phyloP scores from a whole-genome alignment of 2,329 filamentous ascomycete species.

The Cercospora sesami region DNA sequence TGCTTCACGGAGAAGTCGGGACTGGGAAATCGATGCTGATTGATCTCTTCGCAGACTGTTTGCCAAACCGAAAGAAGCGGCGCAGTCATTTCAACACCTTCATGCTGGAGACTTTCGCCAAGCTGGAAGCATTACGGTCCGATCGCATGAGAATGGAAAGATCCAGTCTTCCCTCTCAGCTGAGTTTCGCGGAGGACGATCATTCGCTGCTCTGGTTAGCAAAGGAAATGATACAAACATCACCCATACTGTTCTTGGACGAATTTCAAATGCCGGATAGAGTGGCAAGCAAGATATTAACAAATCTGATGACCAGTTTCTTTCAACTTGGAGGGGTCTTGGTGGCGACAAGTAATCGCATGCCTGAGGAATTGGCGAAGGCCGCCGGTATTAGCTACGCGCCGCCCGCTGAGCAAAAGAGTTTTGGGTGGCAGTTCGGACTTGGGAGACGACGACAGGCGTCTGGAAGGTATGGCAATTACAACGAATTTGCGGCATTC shows the following conservation, averaged over 20 bases:
- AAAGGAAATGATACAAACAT: constrained; percentile 71
- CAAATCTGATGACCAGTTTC: constrained; percentile 74
- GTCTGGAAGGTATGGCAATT: constrained; percentile 57
- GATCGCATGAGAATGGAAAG: constrained; percentile 30
- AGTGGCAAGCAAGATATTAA: constrained; percentile 74
- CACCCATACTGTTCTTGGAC: constrained; percentile 75
- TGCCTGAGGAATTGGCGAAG: constrained; percentile 78
- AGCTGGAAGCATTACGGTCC: constrained; percentile 65
- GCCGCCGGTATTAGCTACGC: constrained; percentile 70
- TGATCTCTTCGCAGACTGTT: constrained; percentile 73
- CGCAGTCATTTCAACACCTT: constrained; percentile 85
- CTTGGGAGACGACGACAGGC: constrained; percentile 35
- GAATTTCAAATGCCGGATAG: constrained; percentile 82
- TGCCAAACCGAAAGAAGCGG: constrained; percentile 71
- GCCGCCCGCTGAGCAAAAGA: constrained; percentile 54
- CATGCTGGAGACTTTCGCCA: constrained; percentile 75
- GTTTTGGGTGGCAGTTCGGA: constrained; percentile 44
- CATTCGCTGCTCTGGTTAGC: constrained; percentile 73
- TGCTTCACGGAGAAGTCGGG: constrained; percentile 78
- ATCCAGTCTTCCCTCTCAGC: constrained; percentile 14
- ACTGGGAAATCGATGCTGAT: constrained; percentile 85
- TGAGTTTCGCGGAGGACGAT: constrained; percentile 48
- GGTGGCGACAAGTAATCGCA: constrained; percentile 76
- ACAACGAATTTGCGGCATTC: constrained; percentile 74
- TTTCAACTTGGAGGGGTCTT: constrained; percentile 81